These are phyloP conservation scores for Penicillium sp. DNA, from an alignment of 2,329 filamentous ascomycete genomes.

Conservation along the genomic window DNA sequence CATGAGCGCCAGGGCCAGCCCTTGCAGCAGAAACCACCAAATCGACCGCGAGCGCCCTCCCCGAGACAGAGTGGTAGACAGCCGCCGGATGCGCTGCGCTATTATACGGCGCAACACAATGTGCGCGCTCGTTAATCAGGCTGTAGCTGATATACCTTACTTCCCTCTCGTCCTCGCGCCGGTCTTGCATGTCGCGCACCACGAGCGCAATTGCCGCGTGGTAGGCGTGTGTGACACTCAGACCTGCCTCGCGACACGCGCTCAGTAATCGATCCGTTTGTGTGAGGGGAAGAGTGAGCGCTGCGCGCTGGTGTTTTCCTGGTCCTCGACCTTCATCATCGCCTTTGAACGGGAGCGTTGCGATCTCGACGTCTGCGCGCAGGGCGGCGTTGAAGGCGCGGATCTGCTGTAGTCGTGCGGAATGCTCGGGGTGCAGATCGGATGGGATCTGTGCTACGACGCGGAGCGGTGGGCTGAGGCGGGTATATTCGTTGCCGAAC, in stretches of 20 bases:
- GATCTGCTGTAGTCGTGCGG: conserved; percentile 4
- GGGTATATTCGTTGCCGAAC: conserved; percentile 26
- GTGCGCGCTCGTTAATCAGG: conserved; percentile 29
- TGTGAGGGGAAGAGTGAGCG: conserved; percentile 16
- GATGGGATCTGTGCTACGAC: conserved; percentile 25
- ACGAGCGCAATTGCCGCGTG: conserved; percentile 28
- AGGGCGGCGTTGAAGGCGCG: conserved; percentile 18
- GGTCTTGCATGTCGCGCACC: conserved; percentile 24
- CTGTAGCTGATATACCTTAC: conserved; percentile 32
- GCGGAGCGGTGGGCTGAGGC: conserved; percentile 29
- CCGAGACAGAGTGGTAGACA: conserved; percentile 32
- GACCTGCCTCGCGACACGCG: conserved; percentile 16
- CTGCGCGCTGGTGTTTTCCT: conserved; percentile 28
- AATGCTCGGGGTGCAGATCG: conserved; percentile 6
- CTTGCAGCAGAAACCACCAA: conserved; percentile 15
- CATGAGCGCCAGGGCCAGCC: too few species aligned
- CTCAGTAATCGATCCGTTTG: conserved; percentile 18
- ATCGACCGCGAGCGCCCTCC: conserved; percentile 25
- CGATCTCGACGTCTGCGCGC: conserved; percentile 21
- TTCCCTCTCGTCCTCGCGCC: conserved; percentile 1
- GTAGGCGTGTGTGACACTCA: conserved; percentile 32
- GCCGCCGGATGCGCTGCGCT: conserved; percentile 23
- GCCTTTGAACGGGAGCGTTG: conserved; percentile 24
- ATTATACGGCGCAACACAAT: conserved; percentile 25
- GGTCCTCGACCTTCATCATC: conserved; percentile 22